phyloP scores from a whole-genome alignment of 192 early-diverging fungal species.

The Lobosporangium transversale region DNA sequence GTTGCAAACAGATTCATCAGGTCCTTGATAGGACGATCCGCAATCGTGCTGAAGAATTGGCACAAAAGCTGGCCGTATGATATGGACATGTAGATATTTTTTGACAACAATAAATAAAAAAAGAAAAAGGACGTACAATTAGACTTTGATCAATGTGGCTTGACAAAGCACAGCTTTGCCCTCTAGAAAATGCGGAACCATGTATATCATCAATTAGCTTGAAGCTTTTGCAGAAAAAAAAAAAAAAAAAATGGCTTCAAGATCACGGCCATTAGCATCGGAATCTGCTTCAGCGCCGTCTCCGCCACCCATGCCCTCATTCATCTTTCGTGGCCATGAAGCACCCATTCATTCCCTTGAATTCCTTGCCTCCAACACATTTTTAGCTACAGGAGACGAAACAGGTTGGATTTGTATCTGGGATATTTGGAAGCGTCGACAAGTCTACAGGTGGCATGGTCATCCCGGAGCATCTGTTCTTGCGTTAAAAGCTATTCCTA shows the following conservation, averaged over 20 bases:
- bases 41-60: constrained; percentile 57
- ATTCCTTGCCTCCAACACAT: constrained; percentile 49
- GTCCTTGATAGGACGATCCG: constrained; percentile 71
- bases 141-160: too few relatives aligned
- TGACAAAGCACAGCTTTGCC: too few relatives aligned
- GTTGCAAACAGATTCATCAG: constrained; percentile 71
- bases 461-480: constrained; percentile 29
- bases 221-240: background rate
- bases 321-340: constrained; percentile 55
- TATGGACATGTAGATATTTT: constrained; percentile 1
- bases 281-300: constrained; percentile 1
- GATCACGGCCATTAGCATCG: background rate
- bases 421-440: constrained; percentile 51
- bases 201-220: background rate
- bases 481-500: constrained; percentile 12
- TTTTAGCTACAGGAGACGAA: constrained; percentile 48
- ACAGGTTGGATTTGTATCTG: constrained; percentile 38
- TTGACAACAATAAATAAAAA: too few relatives aligned
- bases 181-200: too few relatives aligned
- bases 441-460: constrained; percentile 37
- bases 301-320: constrained; percentile 47
- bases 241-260: background rate
- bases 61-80: constrained; percentile 51
- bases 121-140: too few relatives aligned
- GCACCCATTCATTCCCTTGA: constrained; percentile 47